A percentile compares a stretch with the other conserved stretches of the same genome.
These are phyloP conservation scores for Quillaja saponaria DNA, from an alignment of 306 rosid species.

Conservation along the genomic window DNA sequence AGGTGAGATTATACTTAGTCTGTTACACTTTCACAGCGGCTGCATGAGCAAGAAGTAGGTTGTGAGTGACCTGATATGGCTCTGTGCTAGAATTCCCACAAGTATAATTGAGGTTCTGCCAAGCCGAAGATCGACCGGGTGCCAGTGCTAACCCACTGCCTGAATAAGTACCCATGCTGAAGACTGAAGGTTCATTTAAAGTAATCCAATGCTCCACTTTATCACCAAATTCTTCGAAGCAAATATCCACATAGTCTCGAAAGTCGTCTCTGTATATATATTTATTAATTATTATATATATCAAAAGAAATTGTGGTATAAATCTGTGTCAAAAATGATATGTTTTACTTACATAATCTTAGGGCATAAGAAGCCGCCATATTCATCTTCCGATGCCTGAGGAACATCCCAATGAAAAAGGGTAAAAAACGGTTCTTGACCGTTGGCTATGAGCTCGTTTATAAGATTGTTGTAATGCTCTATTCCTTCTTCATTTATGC, in stretches of 20 bases:
- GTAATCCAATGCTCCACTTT: conserved; percentile 40
- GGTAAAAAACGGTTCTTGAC: conserved; percentile 39
- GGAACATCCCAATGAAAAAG: no score
- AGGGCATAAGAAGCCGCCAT: no score
- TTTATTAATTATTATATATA: no score
- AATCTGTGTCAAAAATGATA: no score
- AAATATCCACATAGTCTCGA: conserved; percentile 32
- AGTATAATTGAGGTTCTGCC: not conserved
- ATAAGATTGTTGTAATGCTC: no score
- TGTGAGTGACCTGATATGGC: not conserved
- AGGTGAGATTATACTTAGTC: no score
- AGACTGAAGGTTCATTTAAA: conserved; percentile 31
- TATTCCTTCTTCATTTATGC: conserved; percentile 36
- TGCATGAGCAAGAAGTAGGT: not conserved
- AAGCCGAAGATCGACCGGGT: conserved; percentile 8
- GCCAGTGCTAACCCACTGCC: not conserved
- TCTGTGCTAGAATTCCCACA: not conserved
- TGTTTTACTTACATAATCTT: not conserved
- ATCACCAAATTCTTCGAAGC: conserved; percentile 40
- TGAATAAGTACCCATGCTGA: conserved; percentile 17
- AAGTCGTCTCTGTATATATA: conserved; percentile 27
- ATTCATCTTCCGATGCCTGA: no score
- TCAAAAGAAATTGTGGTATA: no score
- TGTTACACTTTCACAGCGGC: not conserved
- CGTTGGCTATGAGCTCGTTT: conserved; percentile 21